These are phyloP conservation scores for Hygrophila difformis DNA, from an alignment of 257 asterid species.

Conservation along the genomic window DNA sequence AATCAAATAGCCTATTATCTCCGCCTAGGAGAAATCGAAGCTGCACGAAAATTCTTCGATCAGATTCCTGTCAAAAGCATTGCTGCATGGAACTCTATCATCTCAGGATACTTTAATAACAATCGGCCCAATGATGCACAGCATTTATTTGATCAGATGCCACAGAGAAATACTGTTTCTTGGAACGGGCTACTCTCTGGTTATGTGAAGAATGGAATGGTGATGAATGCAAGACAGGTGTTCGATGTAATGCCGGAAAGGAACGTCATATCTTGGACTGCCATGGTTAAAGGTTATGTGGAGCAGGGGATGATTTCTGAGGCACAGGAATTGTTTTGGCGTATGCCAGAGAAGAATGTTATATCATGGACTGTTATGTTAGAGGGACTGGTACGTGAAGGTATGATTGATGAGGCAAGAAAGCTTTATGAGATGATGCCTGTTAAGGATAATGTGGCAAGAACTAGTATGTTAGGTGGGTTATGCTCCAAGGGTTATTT, in stretches of 20 bases:
- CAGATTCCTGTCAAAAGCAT: conserved; percentile 36
- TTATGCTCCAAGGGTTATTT: conserved; percentile 52
- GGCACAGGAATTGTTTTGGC: conserved; percentile 54
- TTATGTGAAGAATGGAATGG: conserved; percentile 50
- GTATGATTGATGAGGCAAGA: conserved; percentile 44
- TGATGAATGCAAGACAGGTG: conserved; percentile 46
- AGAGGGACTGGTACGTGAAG: conserved; percentile 49
- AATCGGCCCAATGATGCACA: conserved; percentile 43
- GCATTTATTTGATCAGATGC: conserved; percentile 50
- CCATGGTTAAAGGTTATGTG: conserved; percentile 59
- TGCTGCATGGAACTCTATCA: conserved; percentile 60
- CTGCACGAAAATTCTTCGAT: conserved; percentile 52
- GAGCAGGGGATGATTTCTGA: conserved; percentile 48
- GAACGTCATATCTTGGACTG: conserved; percentile 64
- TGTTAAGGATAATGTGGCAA: conserved; percentile 46
- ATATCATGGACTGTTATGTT: conserved; percentile 78
- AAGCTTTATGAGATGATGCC: conserved; percentile 52
- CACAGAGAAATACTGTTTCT: conserved; percentile 50
- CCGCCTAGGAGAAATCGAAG: conserved; percentile 47
- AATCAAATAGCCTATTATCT: conserved; percentile 41
- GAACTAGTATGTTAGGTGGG: conserved; percentile 69
- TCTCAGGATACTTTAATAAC: conserved; percentile 50
- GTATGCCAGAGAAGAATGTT: conserved; percentile 66
- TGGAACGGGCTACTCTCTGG: conserved; percentile 81
- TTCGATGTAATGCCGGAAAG: conserved; percentile 59